Evolutionary conservation across 768 basidiomycete genomes (phyloP).

Genomic region (Trametes maxima): DNA sequence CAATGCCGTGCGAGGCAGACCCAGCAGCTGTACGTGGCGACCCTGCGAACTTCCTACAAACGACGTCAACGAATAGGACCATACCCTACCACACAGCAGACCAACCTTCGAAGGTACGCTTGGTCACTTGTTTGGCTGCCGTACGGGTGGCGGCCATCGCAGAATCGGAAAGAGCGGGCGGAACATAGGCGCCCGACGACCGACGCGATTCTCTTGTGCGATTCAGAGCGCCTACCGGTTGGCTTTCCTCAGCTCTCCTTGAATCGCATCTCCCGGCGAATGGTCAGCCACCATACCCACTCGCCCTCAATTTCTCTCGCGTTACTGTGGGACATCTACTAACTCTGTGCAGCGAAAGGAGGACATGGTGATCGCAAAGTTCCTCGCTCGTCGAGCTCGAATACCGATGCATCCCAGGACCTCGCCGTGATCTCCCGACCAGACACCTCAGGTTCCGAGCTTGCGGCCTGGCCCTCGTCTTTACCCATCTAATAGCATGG

Average conservation of each 20-base stretch:
- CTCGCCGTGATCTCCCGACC: too few relatives aligned
- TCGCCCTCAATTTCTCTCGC: too few relatives aligned
- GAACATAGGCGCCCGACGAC: background rate
- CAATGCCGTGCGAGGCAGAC: conserved; percentile 53
- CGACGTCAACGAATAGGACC: background rate
- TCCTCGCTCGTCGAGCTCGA: too few relatives aligned
- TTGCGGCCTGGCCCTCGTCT: too few relatives aligned
- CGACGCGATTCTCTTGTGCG: too few relatives aligned
- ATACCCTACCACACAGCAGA: background rate
- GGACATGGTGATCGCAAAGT: too few relatives aligned
- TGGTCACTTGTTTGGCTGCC: background rate
- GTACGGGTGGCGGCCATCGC: conserved; percentile 11
- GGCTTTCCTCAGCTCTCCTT: background rate
- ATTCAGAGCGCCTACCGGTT: background rate
- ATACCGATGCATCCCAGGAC: too few relatives aligned
- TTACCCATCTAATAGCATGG: too few relatives aligned
- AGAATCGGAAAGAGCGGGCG: background rate
- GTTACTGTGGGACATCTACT: background rate
- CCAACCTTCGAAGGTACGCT: conserved; percentile 1
- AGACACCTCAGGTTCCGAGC: too few relatives aligned
- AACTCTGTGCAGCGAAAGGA: background rate
- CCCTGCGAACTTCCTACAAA: background rate
- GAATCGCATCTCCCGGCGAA: too few relatives aligned
- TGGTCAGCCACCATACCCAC: too few relatives aligned
- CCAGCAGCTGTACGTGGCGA: background rate